Base-by-base conservation (phyloP, 2,329 filamentous ascomycete species). In the Arachnopeziza araneosa region DNA sequence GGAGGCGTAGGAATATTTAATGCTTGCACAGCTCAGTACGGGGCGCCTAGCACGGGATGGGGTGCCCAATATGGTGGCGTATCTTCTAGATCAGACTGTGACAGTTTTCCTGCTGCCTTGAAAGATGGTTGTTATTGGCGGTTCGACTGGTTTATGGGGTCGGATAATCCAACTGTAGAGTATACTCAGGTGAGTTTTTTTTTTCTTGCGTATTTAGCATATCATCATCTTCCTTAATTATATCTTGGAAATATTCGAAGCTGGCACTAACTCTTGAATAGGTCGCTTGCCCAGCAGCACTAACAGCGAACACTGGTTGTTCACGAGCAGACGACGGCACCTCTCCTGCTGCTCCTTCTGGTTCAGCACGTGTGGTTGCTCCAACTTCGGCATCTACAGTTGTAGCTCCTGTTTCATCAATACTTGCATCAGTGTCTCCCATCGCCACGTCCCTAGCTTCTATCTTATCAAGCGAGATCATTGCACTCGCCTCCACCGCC, bases 1-100 rank as follows among this genome's bases (percentile, higher is more conserved):
- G 82, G 83, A 59, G 83, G 83, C 26, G 78, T 80, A 22, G 83
- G 83, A 54, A 75, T 79, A 60, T 84, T 79, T 68, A 78, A 83
- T 61, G 81, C 76, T 32, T 84, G 81, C 70, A 74, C 72, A 0
- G 70, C 73, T 9, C 74, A 83, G 73, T 84, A 77, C 64, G 76
- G 75, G 24, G 70, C 73, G 19, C 73, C 74, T 2, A 64, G 73
- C 1, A 68, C 71, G 1, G 73, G 76, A 36, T 78, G 77, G 76
- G 80, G 79, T 19, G 70, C 71, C 3, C 74, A 75, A 63, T 82
- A 81, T 67, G 80, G 79, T 36, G 80, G 80, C 58, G 72, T 80
- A 62, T 69, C 73, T 23, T 72, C 71, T 58, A 72, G 75, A 55
- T 70, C 72, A 26, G 70, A 77, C 24, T 82, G 80, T 69, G 71